Evolutionary conservation across 805 yeast genomes (phyloP).

Genomic region (Candida silvicultrix): DNA sequence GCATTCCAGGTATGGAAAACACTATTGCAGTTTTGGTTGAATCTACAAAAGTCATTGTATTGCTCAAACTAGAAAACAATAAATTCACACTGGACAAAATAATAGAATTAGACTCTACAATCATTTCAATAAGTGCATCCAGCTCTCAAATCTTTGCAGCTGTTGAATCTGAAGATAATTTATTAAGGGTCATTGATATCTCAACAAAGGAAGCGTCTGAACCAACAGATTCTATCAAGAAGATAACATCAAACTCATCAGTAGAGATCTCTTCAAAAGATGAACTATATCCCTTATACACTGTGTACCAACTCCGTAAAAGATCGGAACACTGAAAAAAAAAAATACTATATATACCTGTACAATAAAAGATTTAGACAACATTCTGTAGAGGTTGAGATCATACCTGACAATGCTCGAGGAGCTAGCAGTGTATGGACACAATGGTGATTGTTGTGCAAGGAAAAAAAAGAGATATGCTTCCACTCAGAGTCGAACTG

Average conservation of each 20-base stretch:
- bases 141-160: constrained; percentile 29
- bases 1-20: constrained; percentile 22
- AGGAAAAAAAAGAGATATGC: neutral
- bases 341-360: neutral
- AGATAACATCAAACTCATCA: constrained; percentile 10
- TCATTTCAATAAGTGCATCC: constrained; percentile 26
- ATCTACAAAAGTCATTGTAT: constrained; percentile 38
- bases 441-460: too few species aligned
- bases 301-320: constrained; percentile 48
- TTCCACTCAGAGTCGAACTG: constrained; percentile 3
- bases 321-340: constrained; percentile 52
- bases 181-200: constrained; percentile 9
- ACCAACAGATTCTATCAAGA: constrained; percentile 22
- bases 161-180: constrained; percentile 24
- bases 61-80: constrained; percentile 20
- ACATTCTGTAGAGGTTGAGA: neutral
- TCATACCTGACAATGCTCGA: too few species aligned
- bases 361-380: neutral
- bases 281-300: constrained; percentile 40
- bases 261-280: constrained; percentile 18
- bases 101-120: constrained; percentile 24
- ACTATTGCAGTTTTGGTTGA: constrained; percentile 42
- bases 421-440: too few species aligned
- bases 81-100: constrained; percentile 21
- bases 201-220: constrained; percentile 27